These are phyloP conservation scores for cucumber (Cucumis sativus) DNA, from an alignment of 306 rosid species.

Conservation along the genomic window DNA sequence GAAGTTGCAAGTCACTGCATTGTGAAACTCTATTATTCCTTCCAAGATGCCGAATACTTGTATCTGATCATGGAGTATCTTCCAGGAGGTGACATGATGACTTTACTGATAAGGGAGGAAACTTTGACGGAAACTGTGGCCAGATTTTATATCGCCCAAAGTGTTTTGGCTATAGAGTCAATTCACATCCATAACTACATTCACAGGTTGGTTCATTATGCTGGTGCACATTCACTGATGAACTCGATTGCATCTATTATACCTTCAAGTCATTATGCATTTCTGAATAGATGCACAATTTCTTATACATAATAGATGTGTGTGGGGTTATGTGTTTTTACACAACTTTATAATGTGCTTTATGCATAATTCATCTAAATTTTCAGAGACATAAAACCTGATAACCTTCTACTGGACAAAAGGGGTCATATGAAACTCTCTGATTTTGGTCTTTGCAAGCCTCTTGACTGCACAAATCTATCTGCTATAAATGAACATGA, in stretches of 20 bases:
- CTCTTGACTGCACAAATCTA: constrained; percentile 66
- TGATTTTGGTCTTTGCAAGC: constrained; percentile 94
- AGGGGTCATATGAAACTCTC: constrained; percentile 83
- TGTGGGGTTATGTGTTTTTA: not conserved
- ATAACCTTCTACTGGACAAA: constrained; percentile 78
- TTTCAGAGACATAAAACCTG: constrained; percentile 87
- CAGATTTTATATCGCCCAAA: constrained; percentile 53
- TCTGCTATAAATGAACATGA: constrained; percentile 66
- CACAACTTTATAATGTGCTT: constrained; percentile 4
- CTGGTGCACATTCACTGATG: not conserved
- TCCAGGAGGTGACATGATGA: constrained; percentile 98
- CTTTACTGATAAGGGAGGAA: constrained; percentile 85
- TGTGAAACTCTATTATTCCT: constrained; percentile 89
- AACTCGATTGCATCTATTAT: not conserved
- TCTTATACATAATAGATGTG: not conserved
- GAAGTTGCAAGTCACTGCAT: constrained; percentile 88
- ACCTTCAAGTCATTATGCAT: not conserved
- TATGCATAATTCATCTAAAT: not conserved
- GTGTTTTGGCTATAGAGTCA: constrained; percentile 77
- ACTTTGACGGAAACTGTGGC: constrained; percentile 87
- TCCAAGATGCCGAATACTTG: constrained; percentile 74
- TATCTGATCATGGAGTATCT: constrained; percentile 90
- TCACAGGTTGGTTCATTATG: constrained; percentile 47
- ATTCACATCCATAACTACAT: constrained; percentile 80
- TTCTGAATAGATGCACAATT: not conserved